Evolutionary conservation across 2,329 filamentous ascomycete species (phyloP).

Genomic region (Pestalotiopsis sp.): DNA sequence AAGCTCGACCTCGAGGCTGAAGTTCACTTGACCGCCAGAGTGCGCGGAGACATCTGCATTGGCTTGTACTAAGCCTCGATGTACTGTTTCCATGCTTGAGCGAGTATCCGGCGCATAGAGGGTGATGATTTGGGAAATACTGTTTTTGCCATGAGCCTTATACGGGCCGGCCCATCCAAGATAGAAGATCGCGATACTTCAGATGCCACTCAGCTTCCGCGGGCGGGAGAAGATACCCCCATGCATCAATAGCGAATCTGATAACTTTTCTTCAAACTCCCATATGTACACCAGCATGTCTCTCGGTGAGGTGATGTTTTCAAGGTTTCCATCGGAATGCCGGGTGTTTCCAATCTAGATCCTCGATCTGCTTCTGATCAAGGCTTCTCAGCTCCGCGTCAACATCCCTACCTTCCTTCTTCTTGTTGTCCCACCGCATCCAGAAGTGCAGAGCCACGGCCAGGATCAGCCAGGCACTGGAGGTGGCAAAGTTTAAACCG

Average conservation of each 20-base stretch:
- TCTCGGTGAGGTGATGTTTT: neutral
- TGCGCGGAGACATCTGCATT: slow-evolving; percentile 63
- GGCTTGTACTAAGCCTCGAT: slow-evolving; percentile 50
- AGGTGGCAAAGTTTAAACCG: slow-evolving; percentile 65
- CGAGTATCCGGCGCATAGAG: neutral
- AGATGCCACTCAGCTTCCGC: slow-evolving; percentile 1
- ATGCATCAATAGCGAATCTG: slow-evolving; percentile 1
- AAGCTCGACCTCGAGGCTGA: slow-evolving; percentile 66
- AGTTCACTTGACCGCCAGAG: slow-evolving; percentile 60
- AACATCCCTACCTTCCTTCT: slow-evolving; percentile 50
- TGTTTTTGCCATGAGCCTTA: neutral
- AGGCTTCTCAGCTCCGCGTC: slow-evolving; percentile 53
- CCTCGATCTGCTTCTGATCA: slow-evolving; percentile 48
- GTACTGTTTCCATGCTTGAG: neutral
- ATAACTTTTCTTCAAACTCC: neutral
- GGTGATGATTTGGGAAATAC: neutral
- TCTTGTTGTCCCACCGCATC: slow-evolving; percentile 63
- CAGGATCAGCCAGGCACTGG: slow-evolving; percentile 51
- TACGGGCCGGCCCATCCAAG: neutral
- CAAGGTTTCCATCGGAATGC: slow-evolving; percentile 58
- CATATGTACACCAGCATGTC: neutral
- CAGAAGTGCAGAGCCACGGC: slow-evolving; percentile 52
- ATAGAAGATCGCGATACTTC: neutral
- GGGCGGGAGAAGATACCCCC: slow-evolving; percentile 3
- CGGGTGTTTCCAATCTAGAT: slow-evolving; percentile 64